Evolutionary conservation across 1,284 basidiomycete genomes (phyloP), one percentile per base, ranked within the genome.

Genomic region (Sparassis latifolia): DNA sequence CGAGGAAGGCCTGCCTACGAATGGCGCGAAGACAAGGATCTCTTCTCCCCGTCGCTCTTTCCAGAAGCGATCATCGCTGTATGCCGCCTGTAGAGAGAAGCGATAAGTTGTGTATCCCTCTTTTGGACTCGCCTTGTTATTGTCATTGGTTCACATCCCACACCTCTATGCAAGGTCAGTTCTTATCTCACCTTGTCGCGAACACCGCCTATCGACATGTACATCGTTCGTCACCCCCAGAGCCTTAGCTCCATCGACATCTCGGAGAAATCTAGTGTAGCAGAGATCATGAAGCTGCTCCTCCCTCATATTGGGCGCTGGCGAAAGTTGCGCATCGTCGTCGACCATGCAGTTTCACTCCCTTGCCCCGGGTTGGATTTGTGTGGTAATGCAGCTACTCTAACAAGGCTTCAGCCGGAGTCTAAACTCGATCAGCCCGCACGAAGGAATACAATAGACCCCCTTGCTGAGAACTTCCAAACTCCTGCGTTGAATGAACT

Each of bases 41-140:
- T 37, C 12, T 37, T 37, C 12, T 6, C 35, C 12, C 35, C 35
- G 6, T 6, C 4, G 3, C 3, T 27, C n/a, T 50, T 50, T 39
- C 44, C 49, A 20, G 44, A 41, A 10, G n/a, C 43, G 4, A 7
- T 42, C 38, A 44, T 39, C 4, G 28, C 49, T 20, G 49, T 50
- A 2, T 50, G 37, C 20, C 10, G 29, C 28, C n/a, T 7, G 6
- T 50, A 44, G 49, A 31, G 49, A 35, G 32, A 33, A 10, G 31
- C 40, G 31, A 45, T 50, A 44, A 32, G 39, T 10, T 31, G 28
- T 39, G 27, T 46, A 10, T 46, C 44, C 27, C 3, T 29, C 12
- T 50, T 50, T 44, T 50, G 49, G 44, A 50, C 44, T 2, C 44
- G 49, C 27, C 20, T 33, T 6, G 27, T 48, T 7, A 42, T 50